Conservation (phyloP, 2,329 filamentous ascomycete genomes). For the Chrysoporthe deuterocubensis region DNA sequence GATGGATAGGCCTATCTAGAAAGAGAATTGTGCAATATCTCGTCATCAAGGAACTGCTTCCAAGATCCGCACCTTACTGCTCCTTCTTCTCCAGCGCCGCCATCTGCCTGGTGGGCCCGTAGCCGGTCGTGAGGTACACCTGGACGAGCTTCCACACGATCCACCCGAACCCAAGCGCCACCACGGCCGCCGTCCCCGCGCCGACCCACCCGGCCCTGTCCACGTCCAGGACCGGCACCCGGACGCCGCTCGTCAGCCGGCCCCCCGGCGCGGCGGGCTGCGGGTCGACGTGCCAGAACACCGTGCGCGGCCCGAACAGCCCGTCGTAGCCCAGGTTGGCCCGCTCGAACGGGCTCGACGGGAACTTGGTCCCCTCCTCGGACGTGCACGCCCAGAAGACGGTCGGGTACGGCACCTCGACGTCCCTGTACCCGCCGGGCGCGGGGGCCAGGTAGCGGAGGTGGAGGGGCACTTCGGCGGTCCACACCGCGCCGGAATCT, state of each 20-base stretch:
- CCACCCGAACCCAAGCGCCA: conserved; percentile 71
- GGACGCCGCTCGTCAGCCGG: conserved; percentile 57
- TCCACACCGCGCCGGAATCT: conserved; percentile 54
- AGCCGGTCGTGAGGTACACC: conserved; percentile 42
- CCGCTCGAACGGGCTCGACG: conserved; percentile 82
- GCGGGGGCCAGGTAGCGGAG: conserved; percentile 77
- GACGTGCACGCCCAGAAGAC: conserved; percentile 90
- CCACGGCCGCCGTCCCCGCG: conserved; percentile 59
- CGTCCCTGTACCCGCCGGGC: conserved; percentile 53
- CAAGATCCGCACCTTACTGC: not conserved
- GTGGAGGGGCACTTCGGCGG: conserved; percentile 77
- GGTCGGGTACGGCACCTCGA: conserved; percentile 76
- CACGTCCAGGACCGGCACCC: conserved; percentile 68
- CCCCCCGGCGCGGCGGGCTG: conserved; percentile 34
- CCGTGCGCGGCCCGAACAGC: conserved; percentile 74
- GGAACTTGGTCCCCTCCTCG: conserved; percentile 67
- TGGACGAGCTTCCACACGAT: conserved; percentile 62
- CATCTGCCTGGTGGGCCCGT: conserved; percentile 33
- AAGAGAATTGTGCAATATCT: conserved; percentile 8
- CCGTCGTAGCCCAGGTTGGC: conserved; percentile 84
- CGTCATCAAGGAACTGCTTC: not conserved
- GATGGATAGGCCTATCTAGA: conserved; percentile 12
- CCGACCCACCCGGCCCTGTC: conserved; percentile 54
- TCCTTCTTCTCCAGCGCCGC: conserved; percentile 34
- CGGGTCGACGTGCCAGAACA: conserved; percentile 80